Evolutionary conservation across 352 stramenopile species (phyloP).

Genomic region (Blastocystis sp.): DNA sequence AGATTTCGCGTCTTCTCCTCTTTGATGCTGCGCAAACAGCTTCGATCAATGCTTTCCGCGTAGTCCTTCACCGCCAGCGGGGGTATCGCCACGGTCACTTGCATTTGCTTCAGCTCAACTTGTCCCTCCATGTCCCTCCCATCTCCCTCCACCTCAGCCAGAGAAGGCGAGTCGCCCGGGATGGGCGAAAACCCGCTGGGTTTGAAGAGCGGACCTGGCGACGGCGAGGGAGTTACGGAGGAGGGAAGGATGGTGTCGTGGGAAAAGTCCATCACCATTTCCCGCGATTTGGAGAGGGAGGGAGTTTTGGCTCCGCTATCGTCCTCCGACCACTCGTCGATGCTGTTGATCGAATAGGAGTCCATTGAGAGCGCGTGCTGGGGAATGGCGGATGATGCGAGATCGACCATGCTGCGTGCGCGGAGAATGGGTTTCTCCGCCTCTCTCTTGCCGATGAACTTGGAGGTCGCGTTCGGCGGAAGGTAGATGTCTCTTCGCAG

Average conservation of each 20-base stretch:
- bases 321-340: background rate
- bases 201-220: background rate
- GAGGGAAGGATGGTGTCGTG: slow-evolving; percentile 6
- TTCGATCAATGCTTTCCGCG: background rate
- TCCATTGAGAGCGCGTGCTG: background rate
- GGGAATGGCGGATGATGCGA: background rate
- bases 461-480: background rate
- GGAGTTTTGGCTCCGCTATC: too few relatives aligned
- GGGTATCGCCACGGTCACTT: background rate
- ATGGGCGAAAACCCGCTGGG: slow-evolving; percentile 2
- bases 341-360: background rate
- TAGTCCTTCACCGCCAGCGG: slow-evolving; percentile 55
- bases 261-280: background rate
- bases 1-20: background rate
- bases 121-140: too few relatives aligned
- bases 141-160: background rate
- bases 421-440: slow-evolving; percentile 3
- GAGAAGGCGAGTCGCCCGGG: background rate
- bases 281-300: background rate
- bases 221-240: slow-evolving; percentile 3
- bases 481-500: slow-evolving; percentile 32
- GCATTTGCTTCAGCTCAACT: too few relatives aligned
- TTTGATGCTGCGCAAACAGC: background rate
- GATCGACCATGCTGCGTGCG: background rate
- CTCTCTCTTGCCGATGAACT: background rate